Percentiles rank a stretch among this genome's conserved stretches.
Evolutionary conservation across 176 grass and related monocot genomes (phyloP).

Genomic region (Hyparrhenia diplandra): DNA sequence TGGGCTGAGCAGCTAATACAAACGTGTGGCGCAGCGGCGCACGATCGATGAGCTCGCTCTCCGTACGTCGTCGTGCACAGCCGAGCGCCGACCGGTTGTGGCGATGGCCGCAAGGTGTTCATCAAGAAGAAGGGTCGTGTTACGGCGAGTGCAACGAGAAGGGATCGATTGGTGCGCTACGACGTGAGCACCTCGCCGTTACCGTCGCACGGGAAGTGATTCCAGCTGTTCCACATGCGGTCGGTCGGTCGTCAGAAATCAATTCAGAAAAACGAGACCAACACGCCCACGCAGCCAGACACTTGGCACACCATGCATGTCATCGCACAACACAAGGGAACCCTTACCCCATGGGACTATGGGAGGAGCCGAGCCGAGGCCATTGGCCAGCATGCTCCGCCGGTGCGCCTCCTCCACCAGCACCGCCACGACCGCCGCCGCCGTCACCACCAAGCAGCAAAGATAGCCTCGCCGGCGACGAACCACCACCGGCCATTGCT

Average conservation of each 20-base stretch:
- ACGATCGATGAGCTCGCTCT: too few species aligned
- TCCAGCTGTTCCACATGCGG: slow-evolving; percentile 92
- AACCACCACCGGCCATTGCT: neutral
- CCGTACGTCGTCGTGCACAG: too few species aligned
- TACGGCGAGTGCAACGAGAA: too few species aligned
- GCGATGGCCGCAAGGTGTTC: too few species aligned
- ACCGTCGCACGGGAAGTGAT: slow-evolving; percentile 60
- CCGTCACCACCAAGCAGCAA: neutral
- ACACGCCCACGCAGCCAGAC: neutral
- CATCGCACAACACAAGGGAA: neutral
- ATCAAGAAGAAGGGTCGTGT: too few species aligned
- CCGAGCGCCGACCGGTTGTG: too few species aligned
- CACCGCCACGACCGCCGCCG: neutral
- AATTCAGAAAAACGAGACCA: too few species aligned
- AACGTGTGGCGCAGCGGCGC: too few species aligned
- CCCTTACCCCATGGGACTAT: slow-evolving; percentile 99
- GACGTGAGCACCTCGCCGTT: slow-evolving; percentile 65
- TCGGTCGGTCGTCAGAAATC: too few species aligned
- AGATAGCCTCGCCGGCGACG: slow-evolving; percentile 5
- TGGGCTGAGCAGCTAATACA: too few species aligned
- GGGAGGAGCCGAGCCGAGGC: slow-evolving; percentile 59
- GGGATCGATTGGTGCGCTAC: too few species aligned
- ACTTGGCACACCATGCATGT: too few species aligned
- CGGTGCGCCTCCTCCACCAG: slow-evolving; percentile 43
- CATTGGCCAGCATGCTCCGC: slow-evolving; percentile 69